A percentile compares a stretch with the other conserved stretches of the same genome.
These are phyloP conservation scores for Tricladium varicosporioides DNA, from an alignment of 2,329 filamentous ascomycete species.

Conservation along the genomic window DNA sequence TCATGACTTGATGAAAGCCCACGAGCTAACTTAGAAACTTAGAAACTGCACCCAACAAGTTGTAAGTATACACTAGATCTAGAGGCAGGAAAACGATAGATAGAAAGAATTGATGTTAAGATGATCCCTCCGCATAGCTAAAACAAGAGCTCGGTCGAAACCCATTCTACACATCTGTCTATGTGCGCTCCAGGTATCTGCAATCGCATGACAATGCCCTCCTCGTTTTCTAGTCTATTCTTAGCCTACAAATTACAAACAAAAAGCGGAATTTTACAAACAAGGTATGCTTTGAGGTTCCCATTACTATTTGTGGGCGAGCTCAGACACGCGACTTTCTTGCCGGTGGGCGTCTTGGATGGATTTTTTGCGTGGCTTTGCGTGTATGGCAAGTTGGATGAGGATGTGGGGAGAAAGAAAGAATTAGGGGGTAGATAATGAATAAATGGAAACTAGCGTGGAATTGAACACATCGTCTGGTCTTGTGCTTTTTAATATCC, in stretches of 20 bases:
- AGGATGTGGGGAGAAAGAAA: too few species aligned
- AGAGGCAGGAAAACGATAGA: constrained; percentile 17
- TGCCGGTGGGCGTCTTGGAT: not conserved
- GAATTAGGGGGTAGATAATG: not conserved
- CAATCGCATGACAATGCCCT: constrained; percentile 1
- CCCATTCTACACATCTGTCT: not conserved
- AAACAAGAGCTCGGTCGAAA: not conserved
- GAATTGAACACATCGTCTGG: too few species aligned
- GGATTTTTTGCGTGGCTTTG: not conserved
- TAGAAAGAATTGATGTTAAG: constrained; percentile 24
- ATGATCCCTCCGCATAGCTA: constrained; percentile 7
- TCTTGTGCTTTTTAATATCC: too few species aligned
- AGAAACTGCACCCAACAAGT: constrained; percentile 71
- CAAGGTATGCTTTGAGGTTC: too few species aligned
- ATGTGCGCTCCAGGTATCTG: not conserved
- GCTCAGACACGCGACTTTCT: too few species aligned
- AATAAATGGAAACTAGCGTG: not conserved
- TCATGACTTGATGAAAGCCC: not conserved
- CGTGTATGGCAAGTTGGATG: too few species aligned
- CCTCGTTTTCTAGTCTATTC: not conserved
- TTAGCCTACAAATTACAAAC: too few species aligned
- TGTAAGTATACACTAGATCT: constrained; percentile 55
- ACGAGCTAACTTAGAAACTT: not conserved
- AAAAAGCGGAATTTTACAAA: too few species aligned
- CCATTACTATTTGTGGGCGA: too few species aligned